A percentile compares a stretch with the other conserved stretches of the same genome.
phyloP scores from a whole-genome alignment of 1,284 basidiomycete species.

The Veloporphyrellus conicus region DNA sequence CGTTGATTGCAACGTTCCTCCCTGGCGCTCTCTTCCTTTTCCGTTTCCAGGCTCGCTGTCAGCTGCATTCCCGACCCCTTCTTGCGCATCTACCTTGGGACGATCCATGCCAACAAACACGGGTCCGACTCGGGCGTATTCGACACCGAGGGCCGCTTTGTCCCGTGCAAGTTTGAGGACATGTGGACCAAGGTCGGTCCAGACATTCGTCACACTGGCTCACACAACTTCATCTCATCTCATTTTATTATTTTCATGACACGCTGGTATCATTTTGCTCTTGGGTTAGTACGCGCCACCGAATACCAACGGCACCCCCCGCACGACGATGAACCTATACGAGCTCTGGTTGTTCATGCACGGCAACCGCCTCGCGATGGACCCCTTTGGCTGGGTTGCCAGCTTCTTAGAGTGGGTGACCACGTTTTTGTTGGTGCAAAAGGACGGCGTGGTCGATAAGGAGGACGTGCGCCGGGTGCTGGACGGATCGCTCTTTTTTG shows the following conservation, averaged over 20 bases:
- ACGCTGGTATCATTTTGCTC: no score
- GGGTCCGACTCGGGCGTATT: constrained; percentile 45
- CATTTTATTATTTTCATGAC: no score
- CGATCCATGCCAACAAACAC: constrained; percentile 45
- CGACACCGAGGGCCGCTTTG: constrained; percentile 42
- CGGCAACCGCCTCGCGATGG: constrained; percentile 36
- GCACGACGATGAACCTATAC: constrained; percentile 24
- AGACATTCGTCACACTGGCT: background rate
- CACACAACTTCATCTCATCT: no score
- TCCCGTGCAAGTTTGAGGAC: constrained; percentile 40
- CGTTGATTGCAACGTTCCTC: background rate
- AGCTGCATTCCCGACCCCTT: constrained; percentile 39
- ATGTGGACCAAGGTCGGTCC: constrained; percentile 38
- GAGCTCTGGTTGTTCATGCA: constrained; percentile 29
- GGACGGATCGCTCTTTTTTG: constrained; percentile 31
- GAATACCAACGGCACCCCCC: constrained; percentile 15
- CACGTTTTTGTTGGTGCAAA: constrained; percentile 28
- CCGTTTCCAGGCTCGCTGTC: constrained; percentile 17
- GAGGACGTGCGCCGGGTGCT: constrained; percentile 29
- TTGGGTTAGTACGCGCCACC: constrained; percentile 15
- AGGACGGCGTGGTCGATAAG: constrained; percentile 27
- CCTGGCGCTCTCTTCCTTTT: background rate
- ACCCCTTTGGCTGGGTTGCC: constrained; percentile 36
- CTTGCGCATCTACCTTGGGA: constrained; percentile 40
- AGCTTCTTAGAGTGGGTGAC: constrained; percentile 34